phyloP scores from a whole-genome alignment of 2,329 filamentous ascomycete species.

The Gaeumannomyces tritici region DNA sequence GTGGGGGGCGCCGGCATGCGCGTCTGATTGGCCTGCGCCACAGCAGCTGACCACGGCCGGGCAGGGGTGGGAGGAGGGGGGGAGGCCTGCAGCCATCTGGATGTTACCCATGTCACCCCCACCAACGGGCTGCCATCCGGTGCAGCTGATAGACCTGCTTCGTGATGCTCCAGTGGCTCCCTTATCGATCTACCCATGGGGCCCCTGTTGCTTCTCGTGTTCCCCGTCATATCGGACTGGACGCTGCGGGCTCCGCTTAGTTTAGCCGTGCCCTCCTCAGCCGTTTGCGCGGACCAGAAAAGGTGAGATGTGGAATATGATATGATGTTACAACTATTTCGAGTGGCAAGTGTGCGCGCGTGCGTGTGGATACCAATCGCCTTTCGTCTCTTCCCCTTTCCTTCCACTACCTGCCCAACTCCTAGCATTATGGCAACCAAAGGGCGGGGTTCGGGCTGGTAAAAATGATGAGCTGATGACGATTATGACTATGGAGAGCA shows the following conservation, averaged over 20 bases:
- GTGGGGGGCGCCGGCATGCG: not conserved
- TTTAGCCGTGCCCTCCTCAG: not conserved
- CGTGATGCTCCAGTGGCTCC: not conserved
- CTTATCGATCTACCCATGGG: not conserved
- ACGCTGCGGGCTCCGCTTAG: not conserved
- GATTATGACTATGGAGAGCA: not conserved
- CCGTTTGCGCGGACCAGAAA: not conserved
- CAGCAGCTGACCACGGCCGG: constrained; percentile 1
- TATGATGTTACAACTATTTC: not conserved
- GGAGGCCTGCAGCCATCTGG: not conserved
- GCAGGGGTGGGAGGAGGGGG: not conserved
- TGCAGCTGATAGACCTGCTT: not conserved
- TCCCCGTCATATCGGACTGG: not conserved
- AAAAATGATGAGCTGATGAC: not conserved
- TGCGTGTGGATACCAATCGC: no score
- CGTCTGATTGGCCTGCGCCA: constrained; percentile 3
- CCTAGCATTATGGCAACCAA: not conserved
- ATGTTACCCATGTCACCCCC: not conserved
- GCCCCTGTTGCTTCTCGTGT: not conserved
- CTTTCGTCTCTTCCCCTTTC: no score
- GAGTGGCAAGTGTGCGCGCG: no score
- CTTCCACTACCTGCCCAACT: not conserved
- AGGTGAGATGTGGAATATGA: not conserved
- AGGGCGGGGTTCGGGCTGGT: not conserved
- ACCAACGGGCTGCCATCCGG: not conserved